Conservation (phyloP, 805 yeast genomes). For the Nakazawaea holstii region DNA sequence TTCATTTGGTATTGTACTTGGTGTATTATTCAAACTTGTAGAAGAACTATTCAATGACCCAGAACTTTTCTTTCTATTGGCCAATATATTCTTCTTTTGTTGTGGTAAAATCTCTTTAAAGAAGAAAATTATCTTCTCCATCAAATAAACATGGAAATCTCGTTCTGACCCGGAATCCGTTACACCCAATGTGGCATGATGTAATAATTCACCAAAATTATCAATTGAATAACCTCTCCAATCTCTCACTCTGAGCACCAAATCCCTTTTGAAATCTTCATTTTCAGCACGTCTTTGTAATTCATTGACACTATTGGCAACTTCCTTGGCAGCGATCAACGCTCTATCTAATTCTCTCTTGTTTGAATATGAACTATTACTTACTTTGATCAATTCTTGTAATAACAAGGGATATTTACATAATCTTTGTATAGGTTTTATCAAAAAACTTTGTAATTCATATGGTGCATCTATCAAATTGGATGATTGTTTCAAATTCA, state of each 20-base stretch:
- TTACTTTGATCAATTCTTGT: constrained; percentile 64
- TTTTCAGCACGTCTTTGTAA: constrained; percentile 92
- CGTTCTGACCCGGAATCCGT: constrained; percentile 69
- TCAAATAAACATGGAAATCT: constrained; percentile 85
- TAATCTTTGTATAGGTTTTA: constrained; percentile 95
- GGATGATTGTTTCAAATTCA: constrained; percentile 49
- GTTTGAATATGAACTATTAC: constrained; percentile 46
- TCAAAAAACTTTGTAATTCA: constrained; percentile 82
- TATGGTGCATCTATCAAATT: constrained; percentile 73
- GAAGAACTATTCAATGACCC: constrained; percentile 33
- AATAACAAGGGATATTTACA: constrained; percentile 89
- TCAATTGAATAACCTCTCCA: constrained; percentile 86
- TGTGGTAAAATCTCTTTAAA: constrained; percentile 51
- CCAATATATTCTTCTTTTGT: constrained; percentile 40
- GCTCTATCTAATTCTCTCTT: constrained; percentile 71
- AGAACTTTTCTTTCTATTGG: constrained; percentile 44
- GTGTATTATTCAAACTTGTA: constrained; percentile 12
- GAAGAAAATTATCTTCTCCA: constrained; percentile 59
- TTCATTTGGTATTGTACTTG: constrained; percentile 4
- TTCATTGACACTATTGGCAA: constrained; percentile 86
- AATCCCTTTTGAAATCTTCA: constrained; percentile 58
- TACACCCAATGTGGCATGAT: constrained; percentile 66
- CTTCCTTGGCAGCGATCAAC: constrained; percentile 67
- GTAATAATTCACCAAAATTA: constrained; percentile 80
- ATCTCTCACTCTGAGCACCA: constrained; percentile 71